Evolutionary conservation across 257 asterid genomes (phyloP).

Genomic region (Solanum tarijense): DNA sequence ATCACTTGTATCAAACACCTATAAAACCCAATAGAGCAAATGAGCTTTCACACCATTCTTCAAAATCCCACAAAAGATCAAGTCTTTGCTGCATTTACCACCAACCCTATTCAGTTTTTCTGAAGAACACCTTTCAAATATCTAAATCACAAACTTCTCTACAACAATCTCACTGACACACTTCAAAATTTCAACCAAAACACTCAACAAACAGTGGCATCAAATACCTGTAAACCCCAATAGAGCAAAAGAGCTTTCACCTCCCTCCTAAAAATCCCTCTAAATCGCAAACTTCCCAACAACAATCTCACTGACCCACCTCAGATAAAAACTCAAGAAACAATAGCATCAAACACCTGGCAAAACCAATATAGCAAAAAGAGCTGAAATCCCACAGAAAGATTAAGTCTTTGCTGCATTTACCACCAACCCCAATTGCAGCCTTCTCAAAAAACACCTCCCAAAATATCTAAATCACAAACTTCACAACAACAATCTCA

Average conservation of each 20-base stretch:
- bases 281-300: background rate
- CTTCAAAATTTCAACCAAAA: background rate
- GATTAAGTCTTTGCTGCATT: slow-evolving; percentile 19
- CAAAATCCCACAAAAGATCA: background rate
- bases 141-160: slow-evolving; percentile 1
- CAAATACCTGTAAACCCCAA: background rate
- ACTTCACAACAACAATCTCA: slow-evolving; percentile 7
- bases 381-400: background rate
- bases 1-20: background rate
- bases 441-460: slow-evolving; percentile 1
- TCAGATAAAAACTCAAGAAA: background rate
- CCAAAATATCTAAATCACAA: slow-evolving; percentile 2
- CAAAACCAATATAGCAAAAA: background rate
- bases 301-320: slow-evolving; percentile 14
- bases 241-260: background rate
- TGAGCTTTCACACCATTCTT: background rate
- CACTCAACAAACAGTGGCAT: background rate
- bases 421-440: slow-evolving; percentile 15
- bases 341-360: background rate
- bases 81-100: slow-evolving; percentile 21
- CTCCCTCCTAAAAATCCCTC: background rate
- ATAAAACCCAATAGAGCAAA: background rate
- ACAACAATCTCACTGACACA: slow-evolving; percentile 12
- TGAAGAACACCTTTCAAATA: slow-evolving; percentile 1
- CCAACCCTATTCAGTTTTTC: slow-evolving; percentile 12